These are phyloP conservation scores for Raffaelea arxii DNA, from an alignment of 2,329 filamentous ascomycete genomes.

Conservation along the genomic window DNA sequence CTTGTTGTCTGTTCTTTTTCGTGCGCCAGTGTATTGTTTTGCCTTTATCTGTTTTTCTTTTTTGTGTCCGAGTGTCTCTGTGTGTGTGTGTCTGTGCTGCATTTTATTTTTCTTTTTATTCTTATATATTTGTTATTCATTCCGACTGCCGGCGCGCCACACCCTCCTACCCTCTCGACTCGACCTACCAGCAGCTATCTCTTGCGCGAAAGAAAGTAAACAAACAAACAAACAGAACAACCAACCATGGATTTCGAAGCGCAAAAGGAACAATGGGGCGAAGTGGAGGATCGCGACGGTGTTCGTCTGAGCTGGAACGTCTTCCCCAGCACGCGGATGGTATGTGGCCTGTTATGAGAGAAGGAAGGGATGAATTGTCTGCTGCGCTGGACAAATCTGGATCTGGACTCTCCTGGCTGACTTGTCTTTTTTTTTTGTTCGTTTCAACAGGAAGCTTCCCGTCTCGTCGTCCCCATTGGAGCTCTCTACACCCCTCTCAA, in stretches of 20 bases:
- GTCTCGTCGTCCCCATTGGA: slow-evolving; percentile 90
- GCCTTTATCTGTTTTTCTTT: neutral
- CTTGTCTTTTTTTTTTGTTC: neutral
- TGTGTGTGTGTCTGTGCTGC: no score
- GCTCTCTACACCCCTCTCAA: slow-evolving; percentile 93
- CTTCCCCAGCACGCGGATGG: slow-evolving; percentile 96
- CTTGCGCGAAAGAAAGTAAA: no score
- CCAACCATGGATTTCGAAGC: slow-evolving; percentile 77
- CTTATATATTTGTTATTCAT: neutral
- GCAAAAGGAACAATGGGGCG: slow-evolving; percentile 91
- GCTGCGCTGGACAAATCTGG: no score
- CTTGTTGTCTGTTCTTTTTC: neutral
- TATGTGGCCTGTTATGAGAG: no score
- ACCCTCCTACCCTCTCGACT: neutral
- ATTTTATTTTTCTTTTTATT: neutral
- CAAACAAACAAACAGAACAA: no score
- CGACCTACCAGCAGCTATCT: neutral
- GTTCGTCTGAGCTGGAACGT: slow-evolving; percentile 97
- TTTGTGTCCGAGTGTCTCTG: no score
- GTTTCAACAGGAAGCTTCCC: slow-evolving; percentile 67
- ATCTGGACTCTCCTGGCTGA: neutral
- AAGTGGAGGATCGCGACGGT: slow-evolving; percentile 93
- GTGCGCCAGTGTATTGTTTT: neutral
- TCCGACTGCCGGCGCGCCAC: neutral
- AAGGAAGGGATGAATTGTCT: no score